Evolutionary conservation across 805 yeast species (phyloP).

Genomic region (Saccharomycopsis oosterbeekiorum): DNA sequence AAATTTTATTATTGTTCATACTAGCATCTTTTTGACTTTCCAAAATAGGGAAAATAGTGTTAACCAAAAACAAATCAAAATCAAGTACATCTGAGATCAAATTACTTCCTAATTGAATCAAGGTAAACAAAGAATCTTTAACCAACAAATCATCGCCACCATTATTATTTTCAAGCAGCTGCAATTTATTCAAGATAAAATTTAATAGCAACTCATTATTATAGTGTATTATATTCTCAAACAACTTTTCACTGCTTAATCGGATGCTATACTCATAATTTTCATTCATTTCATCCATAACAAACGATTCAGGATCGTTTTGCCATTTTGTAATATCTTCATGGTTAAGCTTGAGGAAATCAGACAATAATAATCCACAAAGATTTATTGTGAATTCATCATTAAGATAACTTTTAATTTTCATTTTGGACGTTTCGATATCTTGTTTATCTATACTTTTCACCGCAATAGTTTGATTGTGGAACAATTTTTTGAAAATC

Average conservation of each 20-base stretch:
- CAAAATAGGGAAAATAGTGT: slow-evolving; percentile 56
- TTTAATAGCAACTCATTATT: slow-evolving; percentile 48
- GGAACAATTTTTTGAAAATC: slow-evolving; percentile 54
- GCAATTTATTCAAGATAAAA: slow-evolving; percentile 46
- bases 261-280: slow-evolving; percentile 79
- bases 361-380: slow-evolving; percentile 56
- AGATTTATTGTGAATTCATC: slow-evolving; percentile 45
- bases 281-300: slow-evolving; percentile 63
- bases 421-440: slow-evolving; percentile 43
- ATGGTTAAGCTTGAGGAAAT: slow-evolving; percentile 68
- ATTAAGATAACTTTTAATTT: slow-evolving; percentile 49
- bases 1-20: slow-evolving; percentile 38
- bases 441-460: slow-evolving; percentile 59
- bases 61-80: slow-evolving; percentile 52
- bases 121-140: slow-evolving; percentile 73
- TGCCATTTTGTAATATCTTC: slow-evolving; percentile 75
- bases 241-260: slow-evolving; percentile 81
- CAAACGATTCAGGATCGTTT: slow-evolving; percentile 88
- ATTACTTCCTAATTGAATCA: slow-evolving; percentile 69
- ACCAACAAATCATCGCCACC: slow-evolving; percentile 32
- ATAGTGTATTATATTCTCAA: slow-evolving; percentile 57
- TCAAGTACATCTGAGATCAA: slow-evolving; percentile 57
- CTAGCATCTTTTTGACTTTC: slow-evolving; percentile 20
- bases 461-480: slow-evolving; percentile 57
- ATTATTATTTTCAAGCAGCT: slow-evolving; percentile 25